Evolutionary conservation across 495 filamentous ascomycete species (phyloP).

Genomic region (Tuber calosporum): DNA sequence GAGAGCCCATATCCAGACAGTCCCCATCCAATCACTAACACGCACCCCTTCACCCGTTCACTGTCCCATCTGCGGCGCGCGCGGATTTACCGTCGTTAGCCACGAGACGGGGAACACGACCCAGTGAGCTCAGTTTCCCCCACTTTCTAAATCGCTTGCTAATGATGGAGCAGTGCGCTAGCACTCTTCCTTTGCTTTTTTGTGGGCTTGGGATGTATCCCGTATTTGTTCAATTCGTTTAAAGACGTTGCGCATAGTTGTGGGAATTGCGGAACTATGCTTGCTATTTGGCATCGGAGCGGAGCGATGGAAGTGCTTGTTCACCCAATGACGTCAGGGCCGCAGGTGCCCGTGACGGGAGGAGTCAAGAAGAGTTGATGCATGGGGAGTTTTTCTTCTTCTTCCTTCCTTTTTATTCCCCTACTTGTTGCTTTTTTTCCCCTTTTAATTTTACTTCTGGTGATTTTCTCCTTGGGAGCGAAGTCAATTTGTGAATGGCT

Average conservation of each 20-base stretch:
- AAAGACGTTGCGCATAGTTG: slow-evolving; percentile 34
- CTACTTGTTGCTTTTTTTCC: not conserved
- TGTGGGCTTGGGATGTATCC: slow-evolving; percentile 20
- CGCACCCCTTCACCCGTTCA: slow-evolving; percentile 21
- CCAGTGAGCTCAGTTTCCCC: slow-evolving; percentile 16
- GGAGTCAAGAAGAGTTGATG: not conserved
- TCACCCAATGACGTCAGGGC: not conserved
- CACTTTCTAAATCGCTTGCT: not conserved
- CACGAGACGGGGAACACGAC: slow-evolving; percentile 18
- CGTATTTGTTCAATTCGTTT: slow-evolving; percentile 15
- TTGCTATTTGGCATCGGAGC: slow-evolving; percentile 34
- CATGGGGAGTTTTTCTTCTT: not conserved
- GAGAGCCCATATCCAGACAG: not conserved
- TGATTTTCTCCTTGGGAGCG: not conserved
- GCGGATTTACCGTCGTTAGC: slow-evolving; percentile 7
- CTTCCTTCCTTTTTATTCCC: not conserved
- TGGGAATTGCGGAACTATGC: slow-evolving; percentile 10
- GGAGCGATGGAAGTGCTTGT: slow-evolving; percentile 21
- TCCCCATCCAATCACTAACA: slow-evolving; percentile 3
- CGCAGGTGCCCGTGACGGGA: not conserved
- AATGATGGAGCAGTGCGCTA: slow-evolving; percentile 16
- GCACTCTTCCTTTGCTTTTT: slow-evolving; percentile 11
- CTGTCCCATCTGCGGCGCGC: slow-evolving; percentile 18
- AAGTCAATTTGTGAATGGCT: not conserved
- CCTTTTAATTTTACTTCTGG: not conserved